phyloP scores from a whole-genome alignment of 176 grass and related monocot genomes.

The Musa troglodytarum region DNA sequence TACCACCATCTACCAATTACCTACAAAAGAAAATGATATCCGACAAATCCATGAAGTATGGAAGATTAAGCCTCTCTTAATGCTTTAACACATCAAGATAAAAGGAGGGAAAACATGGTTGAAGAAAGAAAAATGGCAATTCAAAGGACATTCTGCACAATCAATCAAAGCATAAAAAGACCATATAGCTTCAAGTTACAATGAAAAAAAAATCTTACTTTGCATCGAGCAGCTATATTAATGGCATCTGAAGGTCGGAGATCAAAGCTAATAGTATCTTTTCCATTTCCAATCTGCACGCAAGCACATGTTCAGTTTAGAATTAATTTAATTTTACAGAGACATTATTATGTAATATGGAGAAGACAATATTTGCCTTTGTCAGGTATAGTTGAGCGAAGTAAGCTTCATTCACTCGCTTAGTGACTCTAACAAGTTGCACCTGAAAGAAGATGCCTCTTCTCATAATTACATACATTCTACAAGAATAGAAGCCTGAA shows the following conservation, averaged over 20 bases:
- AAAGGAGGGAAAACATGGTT: no score
- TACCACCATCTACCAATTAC: no score
- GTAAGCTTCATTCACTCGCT: conserved; percentile 67
- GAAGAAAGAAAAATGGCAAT: no score
- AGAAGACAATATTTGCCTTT: conserved; percentile 40
- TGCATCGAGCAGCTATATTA: conserved; percentile 96
- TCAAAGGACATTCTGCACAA: no score
- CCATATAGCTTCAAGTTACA: no score
- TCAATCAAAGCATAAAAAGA: no score
- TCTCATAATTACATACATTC: background rate
- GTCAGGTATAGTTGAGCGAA: conserved; percentile 72
- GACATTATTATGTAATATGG: background rate
- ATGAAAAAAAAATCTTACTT: conserved; percentile 30
- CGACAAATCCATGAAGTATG: no score
- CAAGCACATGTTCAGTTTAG: background rate
- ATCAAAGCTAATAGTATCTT: conserved; percentile 66
- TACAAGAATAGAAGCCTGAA: background rate
- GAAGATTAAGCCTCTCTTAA: no score
- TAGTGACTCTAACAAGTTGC: conserved; percentile 60
- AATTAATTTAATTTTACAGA: background rate
- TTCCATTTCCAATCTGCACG: conserved; percentile 52
- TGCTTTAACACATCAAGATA: no score
- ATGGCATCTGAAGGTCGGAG: conserved; percentile 91
- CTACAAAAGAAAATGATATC: no score
- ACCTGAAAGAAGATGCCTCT: conserved; percentile 36